Evolutionary conservation across 495 filamentous ascomycete species (phyloP).

Genomic region (Hypomontagnella submonticulosa): DNA sequence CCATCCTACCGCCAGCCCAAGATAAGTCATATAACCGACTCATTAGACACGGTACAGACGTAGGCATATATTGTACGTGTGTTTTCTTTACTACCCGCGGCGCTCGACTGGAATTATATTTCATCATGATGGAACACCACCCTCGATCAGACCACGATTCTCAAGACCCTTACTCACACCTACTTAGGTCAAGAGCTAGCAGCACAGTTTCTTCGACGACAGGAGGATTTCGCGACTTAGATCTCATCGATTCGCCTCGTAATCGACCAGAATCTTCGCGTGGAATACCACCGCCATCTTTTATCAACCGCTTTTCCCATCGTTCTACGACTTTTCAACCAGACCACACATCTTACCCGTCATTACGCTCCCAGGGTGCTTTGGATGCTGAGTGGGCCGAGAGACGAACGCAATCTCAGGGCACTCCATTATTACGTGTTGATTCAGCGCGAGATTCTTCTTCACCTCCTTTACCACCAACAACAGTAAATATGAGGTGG

Average conservation of each 20-base stretch:
- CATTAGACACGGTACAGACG: conserved; percentile 13
- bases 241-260: conserved; percentile 48
- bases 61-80: conserved; percentile 38
- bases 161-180: conserved; percentile 59
- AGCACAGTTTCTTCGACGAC: conserved; percentile 53
- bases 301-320: conserved; percentile 42
- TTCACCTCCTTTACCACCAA: conserved; percentile 44
- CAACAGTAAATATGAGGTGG: conserved; percentile 57
- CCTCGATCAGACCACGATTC: conserved; percentile 45
- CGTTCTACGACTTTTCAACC: conserved; percentile 36
- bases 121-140: conserved; percentile 48
- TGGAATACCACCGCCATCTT: conserved; percentile 43
- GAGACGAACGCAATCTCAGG: conserved; percentile 38
- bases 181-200: conserved; percentile 54
- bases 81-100: conserved; percentile 22
- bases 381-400: conserved; percentile 51
- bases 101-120: conserved; percentile 15
- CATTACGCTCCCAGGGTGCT: conserved; percentile 36
- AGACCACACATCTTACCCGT: conserved; percentile 45
- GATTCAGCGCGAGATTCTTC: conserved; percentile 49
- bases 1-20: conserved; percentile 10
- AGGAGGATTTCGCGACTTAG: conserved; percentile 50
- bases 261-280: conserved; percentile 45
- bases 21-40: conserved; percentile 20
- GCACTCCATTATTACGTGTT: conserved; percentile 51